phyloP scores from a whole-genome alignment of 306 rosid species.

The Cotoneaster glaucophyllus region DNA sequence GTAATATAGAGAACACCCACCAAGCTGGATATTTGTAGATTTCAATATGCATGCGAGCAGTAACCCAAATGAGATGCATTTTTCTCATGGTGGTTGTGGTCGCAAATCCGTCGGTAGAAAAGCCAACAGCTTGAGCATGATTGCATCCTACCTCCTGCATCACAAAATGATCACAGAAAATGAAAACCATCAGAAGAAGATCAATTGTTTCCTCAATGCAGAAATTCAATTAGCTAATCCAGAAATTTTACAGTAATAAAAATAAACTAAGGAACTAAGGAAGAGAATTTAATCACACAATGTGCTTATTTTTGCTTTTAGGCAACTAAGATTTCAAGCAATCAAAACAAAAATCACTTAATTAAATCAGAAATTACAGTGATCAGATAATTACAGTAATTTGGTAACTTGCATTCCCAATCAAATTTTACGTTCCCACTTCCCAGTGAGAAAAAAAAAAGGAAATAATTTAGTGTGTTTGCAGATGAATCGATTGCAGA shows the following conservation, averaged over 20 bases:
- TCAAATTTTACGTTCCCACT: background rate
- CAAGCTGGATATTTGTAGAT: constrained; percentile 94
- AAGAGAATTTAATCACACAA: background rate
- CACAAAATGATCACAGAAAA: constrained; percentile 16
- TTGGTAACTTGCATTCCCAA: background rate
- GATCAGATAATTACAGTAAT: background rate
- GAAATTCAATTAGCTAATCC: background rate
- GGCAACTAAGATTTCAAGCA: background rate
- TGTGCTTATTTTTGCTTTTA: background rate
- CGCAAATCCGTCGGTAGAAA: constrained; percentile 90
- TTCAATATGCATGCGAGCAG: constrained; percentile 99
- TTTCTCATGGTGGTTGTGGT: constrained; percentile 94
- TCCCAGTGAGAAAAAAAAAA: background rate
- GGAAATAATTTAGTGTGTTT: background rate
- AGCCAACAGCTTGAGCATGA: constrained; percentile 96
- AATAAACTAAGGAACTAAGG: background rate
- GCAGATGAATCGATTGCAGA: background rate
- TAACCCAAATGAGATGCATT: constrained; percentile 91
- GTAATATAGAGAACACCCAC: constrained; percentile 30
- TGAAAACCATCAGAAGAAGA: background rate
- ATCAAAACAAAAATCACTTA: background rate
- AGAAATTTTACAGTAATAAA: background rate
- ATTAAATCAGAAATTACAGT: background rate
- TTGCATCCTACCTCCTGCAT: constrained; percentile 93
- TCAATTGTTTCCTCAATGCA: background rate